Conservation (phyloP, 306 rosid species). For the Rosa lucieae region DNA sequence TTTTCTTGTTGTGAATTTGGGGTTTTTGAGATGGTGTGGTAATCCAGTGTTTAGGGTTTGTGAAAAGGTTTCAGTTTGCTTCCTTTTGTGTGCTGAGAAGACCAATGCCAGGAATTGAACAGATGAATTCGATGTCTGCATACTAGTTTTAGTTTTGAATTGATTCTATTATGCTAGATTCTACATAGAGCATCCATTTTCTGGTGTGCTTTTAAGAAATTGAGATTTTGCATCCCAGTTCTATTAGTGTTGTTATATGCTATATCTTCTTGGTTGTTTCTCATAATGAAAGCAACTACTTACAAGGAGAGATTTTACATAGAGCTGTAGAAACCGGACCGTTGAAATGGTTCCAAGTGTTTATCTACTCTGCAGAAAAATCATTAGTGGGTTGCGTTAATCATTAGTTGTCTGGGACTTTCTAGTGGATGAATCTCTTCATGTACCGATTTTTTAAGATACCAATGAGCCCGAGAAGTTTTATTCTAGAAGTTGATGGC, state of each 20-base stretch:
- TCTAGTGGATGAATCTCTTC: neutral
- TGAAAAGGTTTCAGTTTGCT: neutral
- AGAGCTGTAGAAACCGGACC: no score
- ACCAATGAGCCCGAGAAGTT: neutral
- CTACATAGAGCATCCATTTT: neutral
- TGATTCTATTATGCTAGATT: neutral
- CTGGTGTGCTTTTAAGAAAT: neutral
- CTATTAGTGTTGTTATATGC: neutral
- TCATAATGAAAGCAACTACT: no score
- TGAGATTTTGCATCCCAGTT: neutral
- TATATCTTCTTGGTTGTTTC: no score
- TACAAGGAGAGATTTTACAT: no score
- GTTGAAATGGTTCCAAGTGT: no score
- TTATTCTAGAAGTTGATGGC: neutral
- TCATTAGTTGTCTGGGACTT: neutral
- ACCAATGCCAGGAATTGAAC: neutral
- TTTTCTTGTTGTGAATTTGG: conserved; percentile 12
- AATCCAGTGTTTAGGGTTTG: neutral
- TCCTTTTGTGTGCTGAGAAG: neutral
- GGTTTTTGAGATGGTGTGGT: neutral
- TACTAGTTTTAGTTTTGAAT: neutral
- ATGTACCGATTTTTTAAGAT: neutral
- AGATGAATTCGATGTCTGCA: neutral
- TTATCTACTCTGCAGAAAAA: no score
- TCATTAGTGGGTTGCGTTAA: no score